Evolutionary conservation across 768 basidiomycete genomes (phyloP).

Genomic region (Suillus bovinus): DNA sequence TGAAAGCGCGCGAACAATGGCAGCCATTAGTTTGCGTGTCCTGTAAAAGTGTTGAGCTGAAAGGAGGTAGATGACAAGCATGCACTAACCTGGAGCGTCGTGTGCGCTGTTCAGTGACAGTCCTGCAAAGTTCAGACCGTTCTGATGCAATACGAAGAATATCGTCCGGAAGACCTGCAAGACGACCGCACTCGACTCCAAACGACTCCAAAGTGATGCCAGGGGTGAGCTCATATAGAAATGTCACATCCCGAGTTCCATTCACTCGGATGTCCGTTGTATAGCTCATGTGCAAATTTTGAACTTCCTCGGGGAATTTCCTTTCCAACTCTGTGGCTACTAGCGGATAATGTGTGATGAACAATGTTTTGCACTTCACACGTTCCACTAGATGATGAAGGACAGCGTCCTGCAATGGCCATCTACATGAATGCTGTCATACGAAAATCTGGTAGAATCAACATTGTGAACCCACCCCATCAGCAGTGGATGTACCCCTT

Average conservation of each 20-base stretch:
- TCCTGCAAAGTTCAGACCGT: conserved; percentile 56
- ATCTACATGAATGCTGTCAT: conserved; percentile 46
- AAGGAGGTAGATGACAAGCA: background rate
- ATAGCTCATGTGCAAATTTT: conserved; percentile 89
- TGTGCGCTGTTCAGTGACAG: conserved; percentile 48
- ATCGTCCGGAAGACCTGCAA: conserved; percentile 77
- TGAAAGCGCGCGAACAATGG: background rate
- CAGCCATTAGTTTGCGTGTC: background rate
- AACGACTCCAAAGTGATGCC: conserved; percentile 86
- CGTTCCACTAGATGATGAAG: conserved; percentile 65
- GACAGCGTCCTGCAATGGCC: conserved; percentile 84
- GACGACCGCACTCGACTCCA: conserved; percentile 88
- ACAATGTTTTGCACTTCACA: conserved; percentile 72
- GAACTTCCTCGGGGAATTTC: conserved; percentile 57
- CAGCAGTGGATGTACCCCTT: conserved; percentile 89
- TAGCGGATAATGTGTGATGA: conserved; percentile 94
- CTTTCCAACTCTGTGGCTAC: conserved; percentile 70
- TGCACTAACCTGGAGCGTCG: conserved; percentile 49
- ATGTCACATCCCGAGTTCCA: conserved; percentile 79
- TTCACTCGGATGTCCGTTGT: conserved; percentile 66
- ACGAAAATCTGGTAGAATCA: conserved; percentile 3
- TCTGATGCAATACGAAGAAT: conserved; percentile 63
- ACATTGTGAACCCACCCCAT: conserved; percentile 56
- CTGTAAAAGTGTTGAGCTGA: background rate
- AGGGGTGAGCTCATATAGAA: conserved; percentile 73